Conservation (phyloP, 139 green algal species). For the Chlamydomonas schloesseri region DNA sequence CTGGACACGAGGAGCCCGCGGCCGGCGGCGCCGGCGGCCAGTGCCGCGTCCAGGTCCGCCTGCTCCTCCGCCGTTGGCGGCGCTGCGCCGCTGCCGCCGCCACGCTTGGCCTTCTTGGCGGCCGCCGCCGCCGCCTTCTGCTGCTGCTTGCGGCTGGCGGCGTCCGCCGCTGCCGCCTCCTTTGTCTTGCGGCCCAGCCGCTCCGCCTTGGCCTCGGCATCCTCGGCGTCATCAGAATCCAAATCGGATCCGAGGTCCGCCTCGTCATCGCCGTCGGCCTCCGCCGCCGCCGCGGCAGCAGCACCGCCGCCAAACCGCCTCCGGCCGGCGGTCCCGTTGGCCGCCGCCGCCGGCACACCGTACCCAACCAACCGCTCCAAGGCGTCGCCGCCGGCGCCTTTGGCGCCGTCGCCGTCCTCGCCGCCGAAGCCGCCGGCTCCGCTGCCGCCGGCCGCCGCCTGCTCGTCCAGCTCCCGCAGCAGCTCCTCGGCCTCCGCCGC, state of each 20-base stretch:
- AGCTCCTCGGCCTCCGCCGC: constrained; percentile 75
- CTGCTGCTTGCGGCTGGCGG: not conserved
- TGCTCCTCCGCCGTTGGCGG: constrained; percentile 2
- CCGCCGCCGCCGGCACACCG: not conserved
- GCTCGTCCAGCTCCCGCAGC: constrained; percentile 50
- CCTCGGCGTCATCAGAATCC: constrained; percentile 49
- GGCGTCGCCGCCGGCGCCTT: too few relatives aligned
- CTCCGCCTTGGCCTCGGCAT: constrained; percentile 58
- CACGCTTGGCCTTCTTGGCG: not conserved
- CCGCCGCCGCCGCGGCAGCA: not conserved
- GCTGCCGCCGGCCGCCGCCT: constrained; percentile 7
- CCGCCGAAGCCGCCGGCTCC: not conserved
- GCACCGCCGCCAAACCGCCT: constrained; percentile 41
- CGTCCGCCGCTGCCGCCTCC: not conserved
- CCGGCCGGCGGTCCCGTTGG: not conserved
- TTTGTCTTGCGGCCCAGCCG: constrained; percentile 9
- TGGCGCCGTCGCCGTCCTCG: not conserved
- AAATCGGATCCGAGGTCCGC: not conserved
- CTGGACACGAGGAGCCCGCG: constrained; percentile 5
- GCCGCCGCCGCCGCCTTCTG: constrained; percentile 1
- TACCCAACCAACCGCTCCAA: constrained; percentile 15
- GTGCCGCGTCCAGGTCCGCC: constrained; percentile 23
- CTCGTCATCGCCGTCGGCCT: not conserved
- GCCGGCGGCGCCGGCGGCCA: constrained; percentile 3
- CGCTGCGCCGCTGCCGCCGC: not conserved